Conservation (phyloP, 306 rosid genomes). For the Vachellia pachyceras region DNA sequence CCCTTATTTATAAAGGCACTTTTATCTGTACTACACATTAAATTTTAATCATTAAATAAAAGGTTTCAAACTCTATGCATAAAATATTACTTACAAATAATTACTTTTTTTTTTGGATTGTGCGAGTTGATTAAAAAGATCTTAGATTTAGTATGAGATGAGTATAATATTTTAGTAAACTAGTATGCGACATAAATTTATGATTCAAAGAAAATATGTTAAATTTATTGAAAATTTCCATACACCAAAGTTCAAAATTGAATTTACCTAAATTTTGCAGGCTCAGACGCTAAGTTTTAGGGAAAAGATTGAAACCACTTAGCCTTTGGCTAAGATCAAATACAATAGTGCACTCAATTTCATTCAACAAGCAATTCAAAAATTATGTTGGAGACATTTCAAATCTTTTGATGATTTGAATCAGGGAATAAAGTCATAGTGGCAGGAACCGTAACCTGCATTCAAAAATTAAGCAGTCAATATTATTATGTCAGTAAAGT, state of each 20-base stretch:
- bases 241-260: neutral
- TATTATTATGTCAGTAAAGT: neutral
- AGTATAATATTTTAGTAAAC: neutral
- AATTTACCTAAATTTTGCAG: neutral
- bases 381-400: neutral
- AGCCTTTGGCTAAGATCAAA: neutral
- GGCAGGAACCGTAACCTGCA: constrained; percentile 19
- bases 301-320: neutral
- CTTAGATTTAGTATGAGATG: too few species aligned
- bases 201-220: neutral
- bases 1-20: too few species aligned
- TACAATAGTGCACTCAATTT: neutral
- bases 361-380: neutral
- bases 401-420: neutral
- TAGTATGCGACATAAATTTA: neutral
- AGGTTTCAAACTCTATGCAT: too few species aligned
- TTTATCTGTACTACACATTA: too few species aligned
- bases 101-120: too few species aligned
- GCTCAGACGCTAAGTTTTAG: neutral
- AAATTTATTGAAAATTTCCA: neutral
- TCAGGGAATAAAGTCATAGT: constrained; percentile 7
- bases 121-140: too few species aligned
- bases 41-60: too few species aligned
- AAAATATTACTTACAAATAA: too few species aligned
- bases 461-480: neutral